phyloP scores from a whole-genome alignment of 2,329 filamentous ascomycete species.

The Apiospora kogelbergensis region DNA sequence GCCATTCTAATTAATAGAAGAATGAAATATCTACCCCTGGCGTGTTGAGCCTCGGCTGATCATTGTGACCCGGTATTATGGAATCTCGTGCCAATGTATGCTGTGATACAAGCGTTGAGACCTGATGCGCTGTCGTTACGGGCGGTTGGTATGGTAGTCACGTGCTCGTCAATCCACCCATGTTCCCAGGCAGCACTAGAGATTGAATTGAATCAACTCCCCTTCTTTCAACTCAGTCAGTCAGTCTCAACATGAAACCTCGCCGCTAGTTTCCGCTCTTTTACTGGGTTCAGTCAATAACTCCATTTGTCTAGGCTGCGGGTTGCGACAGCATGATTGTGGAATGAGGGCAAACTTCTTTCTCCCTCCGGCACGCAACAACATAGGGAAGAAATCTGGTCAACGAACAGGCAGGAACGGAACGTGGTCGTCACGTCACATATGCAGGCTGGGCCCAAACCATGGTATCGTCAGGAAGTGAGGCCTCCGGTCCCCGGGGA shows the following conservation, averaged over 20 bases:
- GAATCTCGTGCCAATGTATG: too few species aligned
- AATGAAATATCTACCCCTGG: background rate
- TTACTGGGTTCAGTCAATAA: background rate
- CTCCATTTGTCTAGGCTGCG: too few species aligned
- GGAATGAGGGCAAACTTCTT: background rate
- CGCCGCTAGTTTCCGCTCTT: background rate
- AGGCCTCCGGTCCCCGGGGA: background rate
- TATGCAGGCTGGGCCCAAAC: background rate
- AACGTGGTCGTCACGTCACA: too few species aligned
- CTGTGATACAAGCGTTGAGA: too few species aligned
- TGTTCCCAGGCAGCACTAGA: background rate
- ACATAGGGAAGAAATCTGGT: background rate
- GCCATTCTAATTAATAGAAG: conserved; percentile 2
- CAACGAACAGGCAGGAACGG: background rate
- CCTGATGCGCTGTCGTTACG: too few species aligned
- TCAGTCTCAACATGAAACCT: background rate
- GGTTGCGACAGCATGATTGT: background rate
- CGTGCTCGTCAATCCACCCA: too few species aligned
- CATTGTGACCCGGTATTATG: too few species aligned
- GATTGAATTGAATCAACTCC: background rate
- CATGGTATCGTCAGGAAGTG: background rate
- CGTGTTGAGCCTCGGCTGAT: too few species aligned
- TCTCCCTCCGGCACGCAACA: background rate
- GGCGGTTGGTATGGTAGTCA: too few species aligned
- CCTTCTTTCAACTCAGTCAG: background rate